phyloP scores from a whole-genome alignment of 805 yeast species.

The Millerozyma acaciae region DNA sequence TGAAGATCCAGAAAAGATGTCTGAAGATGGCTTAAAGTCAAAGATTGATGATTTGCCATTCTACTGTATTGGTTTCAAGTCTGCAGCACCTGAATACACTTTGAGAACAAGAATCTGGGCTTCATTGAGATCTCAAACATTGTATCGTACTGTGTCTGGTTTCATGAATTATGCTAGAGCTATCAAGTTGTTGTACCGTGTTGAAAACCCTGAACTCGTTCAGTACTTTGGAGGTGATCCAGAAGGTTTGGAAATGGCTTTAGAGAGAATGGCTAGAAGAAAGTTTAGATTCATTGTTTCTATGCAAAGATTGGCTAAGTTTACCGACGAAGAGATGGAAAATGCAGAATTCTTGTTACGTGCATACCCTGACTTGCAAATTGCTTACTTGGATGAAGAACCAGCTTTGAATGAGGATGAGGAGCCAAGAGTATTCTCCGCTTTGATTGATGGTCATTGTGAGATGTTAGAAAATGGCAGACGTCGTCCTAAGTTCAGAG shows the following conservation, averaged over 20 bases:
- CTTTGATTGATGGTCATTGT: conserved; percentile 69
- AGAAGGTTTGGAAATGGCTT: conserved; percentile 91
- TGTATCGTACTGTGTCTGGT: conserved; percentile 45
- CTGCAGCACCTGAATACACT: conserved; percentile 46
- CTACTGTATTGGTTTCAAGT: conserved; percentile 45
- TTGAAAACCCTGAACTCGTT: conserved; percentile 46
- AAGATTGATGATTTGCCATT: conserved; percentile 42
- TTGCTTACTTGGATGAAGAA: conserved; percentile 58
- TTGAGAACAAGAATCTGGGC: conserved; percentile 48
- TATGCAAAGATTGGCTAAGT: conserved; percentile 56
- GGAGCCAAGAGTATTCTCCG: conserved; percentile 51
- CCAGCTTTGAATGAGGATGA: conserved; percentile 38
- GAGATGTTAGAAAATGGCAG: conserved; percentile 55
- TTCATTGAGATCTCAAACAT: conserved; percentile 44
- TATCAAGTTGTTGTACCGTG: conserved; percentile 40
- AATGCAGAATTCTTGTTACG: conserved; percentile 56
- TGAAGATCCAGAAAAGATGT: conserved; percentile 30
- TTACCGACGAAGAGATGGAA: conserved; percentile 54
- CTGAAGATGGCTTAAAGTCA: conserved; percentile 32
- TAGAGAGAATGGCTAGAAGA: conserved; percentile 68
- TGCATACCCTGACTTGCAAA: conserved; percentile 65
- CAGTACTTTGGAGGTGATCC: conserved; percentile 99
- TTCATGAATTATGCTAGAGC: conserved; percentile 48
- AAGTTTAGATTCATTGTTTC: conserved; percentile 64
- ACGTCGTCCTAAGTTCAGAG: conserved; percentile 58